These are phyloP conservation scores for Ustilago curta DNA, from an alignment of 1,284 basidiomycete species.

Conservation along the genomic window DNA sequence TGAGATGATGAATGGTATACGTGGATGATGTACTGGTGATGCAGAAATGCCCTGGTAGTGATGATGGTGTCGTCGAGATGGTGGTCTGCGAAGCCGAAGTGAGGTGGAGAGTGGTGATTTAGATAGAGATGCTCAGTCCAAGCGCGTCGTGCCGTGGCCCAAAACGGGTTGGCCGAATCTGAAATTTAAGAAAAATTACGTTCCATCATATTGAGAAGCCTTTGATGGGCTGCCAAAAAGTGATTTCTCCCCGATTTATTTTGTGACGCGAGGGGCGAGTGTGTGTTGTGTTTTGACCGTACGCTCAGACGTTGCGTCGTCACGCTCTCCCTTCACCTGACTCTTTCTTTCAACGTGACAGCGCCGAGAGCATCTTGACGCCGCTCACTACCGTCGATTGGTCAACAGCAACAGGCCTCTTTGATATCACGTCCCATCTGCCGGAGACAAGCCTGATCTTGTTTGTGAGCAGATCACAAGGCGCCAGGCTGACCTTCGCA, in stretches of 20 bases:
- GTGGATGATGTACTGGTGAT: neutral
- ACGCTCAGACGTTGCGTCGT: too few relatives aligned
- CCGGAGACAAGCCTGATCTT: too few relatives aligned
- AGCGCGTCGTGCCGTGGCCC: slow-evolving; percentile 20
- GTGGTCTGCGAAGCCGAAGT: slow-evolving; percentile 31
- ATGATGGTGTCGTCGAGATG: slow-evolving; percentile 17
- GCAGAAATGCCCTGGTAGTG: neutral
- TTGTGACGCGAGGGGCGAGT: neutral
- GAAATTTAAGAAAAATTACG: slow-evolving; percentile 10
- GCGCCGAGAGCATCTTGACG: too few relatives aligned
- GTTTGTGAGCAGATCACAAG: too few relatives aligned
- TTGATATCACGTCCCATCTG: too few relatives aligned
- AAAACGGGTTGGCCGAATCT: slow-evolving; percentile 1
- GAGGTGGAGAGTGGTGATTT: slow-evolving; percentile 9
- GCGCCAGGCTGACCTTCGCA: too few relatives aligned
- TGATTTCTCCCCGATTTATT: slow-evolving; percentile 15
- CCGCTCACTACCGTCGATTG: too few relatives aligned
- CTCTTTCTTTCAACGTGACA: too few relatives aligned
- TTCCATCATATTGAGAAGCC: neutral
- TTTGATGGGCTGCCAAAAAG: neutral
- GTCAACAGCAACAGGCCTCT: too few relatives aligned
- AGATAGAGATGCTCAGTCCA: slow-evolving; percentile 18
- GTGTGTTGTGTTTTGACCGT: slow-evolving; percentile 9
- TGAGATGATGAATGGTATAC: neutral
- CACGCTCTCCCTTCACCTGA: neutral